phyloP scores from a whole-genome alignment of 805 yeast species.

The Candida golubevii region DNA sequence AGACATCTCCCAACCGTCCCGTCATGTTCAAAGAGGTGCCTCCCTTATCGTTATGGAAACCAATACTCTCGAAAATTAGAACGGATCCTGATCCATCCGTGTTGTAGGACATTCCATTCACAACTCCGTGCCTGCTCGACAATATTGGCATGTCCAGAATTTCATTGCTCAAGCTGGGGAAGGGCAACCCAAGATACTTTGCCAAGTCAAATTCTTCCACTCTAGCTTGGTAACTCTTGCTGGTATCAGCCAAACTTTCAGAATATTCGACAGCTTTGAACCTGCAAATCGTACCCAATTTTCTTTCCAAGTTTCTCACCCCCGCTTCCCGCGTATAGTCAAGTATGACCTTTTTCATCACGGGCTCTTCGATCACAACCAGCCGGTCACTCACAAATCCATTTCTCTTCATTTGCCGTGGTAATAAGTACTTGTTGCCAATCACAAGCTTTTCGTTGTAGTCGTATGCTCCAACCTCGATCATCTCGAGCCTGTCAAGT shows the following conservation, averaged over 20 bases:
- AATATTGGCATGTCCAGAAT: conserved; percentile 37
- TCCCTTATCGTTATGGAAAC: conserved; percentile 45
- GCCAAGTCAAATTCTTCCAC: conserved; percentile 56
- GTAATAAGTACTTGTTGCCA: conserved; percentile 63
- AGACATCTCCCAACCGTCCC: conserved; percentile 77
- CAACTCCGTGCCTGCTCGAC: conserved; percentile 64
- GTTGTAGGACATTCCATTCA: conserved; percentile 84
- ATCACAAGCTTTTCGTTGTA: conserved; percentile 71
- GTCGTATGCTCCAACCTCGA: conserved; percentile 75
- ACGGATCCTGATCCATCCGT: conserved; percentile 84
- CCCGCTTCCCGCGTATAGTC: conserved; percentile 84
- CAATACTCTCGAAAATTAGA: conserved; percentile 71
- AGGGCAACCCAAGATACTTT: conserved; percentile 66
- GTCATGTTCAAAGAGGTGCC: conserved; percentile 54
- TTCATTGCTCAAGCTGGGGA: conserved; percentile 33
- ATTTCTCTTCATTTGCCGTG: conserved; percentile 67
- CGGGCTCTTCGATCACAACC: conserved; percentile 46
- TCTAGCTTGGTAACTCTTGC: conserved; percentile 27
- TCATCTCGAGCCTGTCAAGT: conserved; percentile 79
- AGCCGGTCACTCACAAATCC: conserved; percentile 47
- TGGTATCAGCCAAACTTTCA: conserved; percentile 19
- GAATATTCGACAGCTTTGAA: conserved; percentile 74
- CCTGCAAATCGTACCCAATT: conserved; percentile 72
- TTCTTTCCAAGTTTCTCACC: conserved; percentile 73
- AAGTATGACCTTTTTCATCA: conserved; percentile 58